Base-by-base conservation (phyloP, 805 yeast genomes). In the Maudiozyma bulderi region DNA sequence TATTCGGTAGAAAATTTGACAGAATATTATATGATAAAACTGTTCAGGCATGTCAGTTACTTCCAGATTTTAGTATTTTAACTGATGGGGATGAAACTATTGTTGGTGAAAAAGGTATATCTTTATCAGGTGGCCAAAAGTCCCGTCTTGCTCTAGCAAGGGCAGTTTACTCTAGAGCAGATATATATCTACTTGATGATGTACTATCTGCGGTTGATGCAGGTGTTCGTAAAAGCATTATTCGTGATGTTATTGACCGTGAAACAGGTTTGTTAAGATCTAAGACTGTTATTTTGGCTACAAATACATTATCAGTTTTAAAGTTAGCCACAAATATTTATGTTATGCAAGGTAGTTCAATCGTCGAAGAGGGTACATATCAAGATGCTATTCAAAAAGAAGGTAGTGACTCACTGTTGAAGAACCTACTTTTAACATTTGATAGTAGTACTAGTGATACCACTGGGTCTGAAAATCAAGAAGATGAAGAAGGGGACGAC, bases 181-280 rank as follows among this genome's bases (percentile, higher is more conserved):
- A 81, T 62, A 69, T 81, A 6, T 75, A 77, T 50, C 59, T 82
- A 39, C 55, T 82, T 47, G 89, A 82, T 66, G 89, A 82, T 59
- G 72, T 82, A 29, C 67, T 82, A 49, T 76, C 84, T 54, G 88
- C 88, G 2, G 89, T 82, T 15, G 89, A 82, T 67, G 80, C 85
- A 2, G 82, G 82, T 59, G 89, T 82, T 45, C 80, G 83, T 43
- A 74, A 70, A 52, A 74, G 73, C 47, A 75, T 80, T 47, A 73
- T 77, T 53, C 69, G 75, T 6, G 57, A 72, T 38, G 83, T 81
- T 13, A 58, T 80, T 14, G 69, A 72, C 35, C 60, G 57, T 40
- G 52, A 58, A 8, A 51, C 52, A 7, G 85, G 85, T 29, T 54
- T 81, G 11, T 64, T 81, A 45, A 66, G 68, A 8, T 61, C 74